Conservation (phyloP, 345 rosid genomes). For the Salix exigua region DNA sequence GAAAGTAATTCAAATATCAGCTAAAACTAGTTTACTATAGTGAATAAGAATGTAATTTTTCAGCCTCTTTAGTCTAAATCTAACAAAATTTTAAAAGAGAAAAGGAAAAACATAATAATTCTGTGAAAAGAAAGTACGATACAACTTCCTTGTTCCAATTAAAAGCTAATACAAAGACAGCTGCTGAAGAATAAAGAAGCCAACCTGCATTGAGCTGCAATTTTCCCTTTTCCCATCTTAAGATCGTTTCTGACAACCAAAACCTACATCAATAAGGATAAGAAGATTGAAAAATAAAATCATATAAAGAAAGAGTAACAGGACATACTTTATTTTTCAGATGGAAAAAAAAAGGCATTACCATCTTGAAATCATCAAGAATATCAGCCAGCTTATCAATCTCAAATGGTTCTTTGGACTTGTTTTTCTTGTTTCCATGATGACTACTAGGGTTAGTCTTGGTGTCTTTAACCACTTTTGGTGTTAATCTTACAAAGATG, state of each 20-base stretch:
- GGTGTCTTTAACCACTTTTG: slow-evolving; percentile 26
- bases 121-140: background rate
- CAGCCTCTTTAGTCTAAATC: background rate
- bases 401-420: slow-evolving; percentile 54
- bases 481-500: slow-evolving; percentile 29
- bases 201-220: slow-evolving; percentile 98
- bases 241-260: slow-evolving; percentile 95
- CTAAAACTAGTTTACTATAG: background rate
- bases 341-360: slow-evolving; percentile 12
- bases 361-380: slow-evolving; percentile 90
- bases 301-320: slow-evolving; percentile 2
- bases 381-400: slow-evolving; percentile 85
- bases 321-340: background rate
- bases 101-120: background rate
- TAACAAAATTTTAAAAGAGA: background rate
- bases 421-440: slow-evolving; percentile 27
- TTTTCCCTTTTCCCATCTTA: slow-evolving; percentile 99
- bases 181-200: background rate
- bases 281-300: background rate
- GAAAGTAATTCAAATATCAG: background rate
- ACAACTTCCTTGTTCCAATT: background rate
- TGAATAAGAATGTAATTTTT: background rate
- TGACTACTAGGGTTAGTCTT: slow-evolving; percentile 7
- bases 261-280: slow-evolving; percentile 42
- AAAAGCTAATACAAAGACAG: background rate